Evolutionary conservation across 129 eudicot genomes (phyloP).

Genomic region (Saposhnikovia divaricata): DNA sequence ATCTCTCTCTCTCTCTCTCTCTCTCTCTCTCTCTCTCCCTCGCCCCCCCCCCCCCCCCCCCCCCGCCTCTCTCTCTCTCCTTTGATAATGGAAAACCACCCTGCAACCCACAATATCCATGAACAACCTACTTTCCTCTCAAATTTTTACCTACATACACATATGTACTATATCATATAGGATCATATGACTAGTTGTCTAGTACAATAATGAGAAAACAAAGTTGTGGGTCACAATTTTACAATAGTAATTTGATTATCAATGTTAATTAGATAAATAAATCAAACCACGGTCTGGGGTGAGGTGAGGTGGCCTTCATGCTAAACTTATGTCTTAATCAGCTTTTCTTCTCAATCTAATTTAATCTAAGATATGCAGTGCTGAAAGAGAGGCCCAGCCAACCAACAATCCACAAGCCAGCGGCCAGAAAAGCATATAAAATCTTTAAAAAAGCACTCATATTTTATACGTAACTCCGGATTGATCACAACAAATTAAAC

Average conservation of each 20-base stretch:
- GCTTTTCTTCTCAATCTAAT: neutral
- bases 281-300: neutral
- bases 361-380: neutral
- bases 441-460: neutral
- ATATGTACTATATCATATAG: neutral
- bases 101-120: neutral
- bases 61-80: too few relatives aligned
- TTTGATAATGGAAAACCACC: neutral
- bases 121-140: neutral
- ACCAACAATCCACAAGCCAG: constrained; percentile 8
- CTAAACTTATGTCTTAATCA: constrained; percentile 21
- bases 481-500: too few relatives aligned
- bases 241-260: neutral
- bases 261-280: neutral
- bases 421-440: neutral
- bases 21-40: too few relatives aligned
- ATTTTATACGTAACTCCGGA: neutral
- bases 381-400: neutral
- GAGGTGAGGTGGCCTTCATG: constrained; percentile 8
- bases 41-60: too few relatives aligned
- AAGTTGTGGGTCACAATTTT: neutral
- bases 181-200: neutral
- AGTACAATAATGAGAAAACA: neutral
- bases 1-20: too few relatives aligned
- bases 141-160: neutral